Percentiles rank a stretch among this genome's conserved stretches.
Conservation (phyloP, 2,329 filamentous ascomycete species). For the Fusarium tricinctum region DNA sequence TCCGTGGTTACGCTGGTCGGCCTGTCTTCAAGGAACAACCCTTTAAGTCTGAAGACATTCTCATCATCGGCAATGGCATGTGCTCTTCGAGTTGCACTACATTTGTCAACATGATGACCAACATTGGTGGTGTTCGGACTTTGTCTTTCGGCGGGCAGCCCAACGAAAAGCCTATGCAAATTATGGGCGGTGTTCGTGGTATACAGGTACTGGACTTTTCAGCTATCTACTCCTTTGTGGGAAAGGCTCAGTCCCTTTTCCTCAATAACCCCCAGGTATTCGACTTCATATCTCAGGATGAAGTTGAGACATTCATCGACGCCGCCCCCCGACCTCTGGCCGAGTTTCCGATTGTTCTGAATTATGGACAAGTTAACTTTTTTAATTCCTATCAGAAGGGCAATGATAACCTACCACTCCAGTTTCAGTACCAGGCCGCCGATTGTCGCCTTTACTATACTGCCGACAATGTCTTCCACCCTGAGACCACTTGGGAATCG, state of each 20-base stretch:
- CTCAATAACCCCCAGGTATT: not conserved
- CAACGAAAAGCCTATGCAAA: slow-evolving; percentile 21
- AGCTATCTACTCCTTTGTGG: no score
- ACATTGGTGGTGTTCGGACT: slow-evolving; percentile 16
- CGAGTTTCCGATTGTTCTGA: not conserved
- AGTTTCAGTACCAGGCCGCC: slow-evolving; percentile 34
- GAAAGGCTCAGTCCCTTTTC: no score
- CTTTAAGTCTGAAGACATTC: slow-evolving; percentile 22
- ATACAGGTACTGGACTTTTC: not conserved
- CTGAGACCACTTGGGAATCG: not conserved
- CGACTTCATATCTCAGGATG: not conserved
- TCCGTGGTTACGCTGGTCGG: slow-evolving; percentile 2
- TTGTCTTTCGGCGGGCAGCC: slow-evolving; percentile 28
- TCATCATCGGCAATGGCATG: slow-evolving; percentile 26
- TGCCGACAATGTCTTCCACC: not conserved
- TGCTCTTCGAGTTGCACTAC: slow-evolving; percentile 28
- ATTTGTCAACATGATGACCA: slow-evolving; percentile 18
- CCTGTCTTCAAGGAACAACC: not conserved
- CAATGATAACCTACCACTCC: slow-evolving; percentile 10
- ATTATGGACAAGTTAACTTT: slow-evolving; percentile 9
- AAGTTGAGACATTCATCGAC: not conserved
- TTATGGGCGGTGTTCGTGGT: slow-evolving; percentile 31
- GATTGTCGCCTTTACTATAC: slow-evolving; percentile 34
- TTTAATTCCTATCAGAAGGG: slow-evolving; percentile 16
- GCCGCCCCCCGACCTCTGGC: not conserved